Evolutionary conservation across 257 asterid species (phyloP).

Genomic region (Petunia secreta): DNA sequence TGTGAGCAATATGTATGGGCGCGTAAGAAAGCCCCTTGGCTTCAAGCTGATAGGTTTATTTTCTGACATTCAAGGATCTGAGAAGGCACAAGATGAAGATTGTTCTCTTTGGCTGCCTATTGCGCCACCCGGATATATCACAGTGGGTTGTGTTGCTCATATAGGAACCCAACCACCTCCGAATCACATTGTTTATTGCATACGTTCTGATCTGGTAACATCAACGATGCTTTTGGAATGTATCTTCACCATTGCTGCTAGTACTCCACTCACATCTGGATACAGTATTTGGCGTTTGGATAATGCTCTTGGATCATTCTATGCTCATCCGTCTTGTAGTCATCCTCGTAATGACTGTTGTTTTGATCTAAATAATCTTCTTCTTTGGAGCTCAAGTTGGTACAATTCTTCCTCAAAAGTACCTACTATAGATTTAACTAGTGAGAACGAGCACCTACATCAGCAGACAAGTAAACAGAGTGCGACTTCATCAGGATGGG

Average conservation of each 20-base stretch:
- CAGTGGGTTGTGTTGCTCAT: conserved; percentile 91
- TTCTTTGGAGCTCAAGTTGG: conserved; percentile 71
- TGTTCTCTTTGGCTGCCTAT: conserved; percentile 96
- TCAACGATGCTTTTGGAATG: conserved; percentile 77
- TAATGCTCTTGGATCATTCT: conserved; percentile 86
- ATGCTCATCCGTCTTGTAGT: conserved; percentile 67
- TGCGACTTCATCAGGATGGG: conserved; percentile 89
- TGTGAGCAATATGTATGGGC: conserved; percentile 84
- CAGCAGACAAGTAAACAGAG: conserved; percentile 51
- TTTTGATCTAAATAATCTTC: conserved; percentile 88
- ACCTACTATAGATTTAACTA: conserved; percentile 49
- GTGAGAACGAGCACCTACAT: conserved; percentile 43
- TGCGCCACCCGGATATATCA: conserved; percentile 94
- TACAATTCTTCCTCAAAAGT: conserved; percentile 60
- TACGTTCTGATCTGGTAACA: conserved; percentile 92
- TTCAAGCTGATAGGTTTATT: conserved; percentile 73
- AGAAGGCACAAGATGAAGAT: conserved; percentile 49
- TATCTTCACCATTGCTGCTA: conserved; percentile 52
- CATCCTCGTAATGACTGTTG: conserved; percentile 62
- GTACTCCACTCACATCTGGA: conserved; percentile 66
- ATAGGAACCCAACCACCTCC: conserved; percentile 87
- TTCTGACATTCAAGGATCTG: conserved; percentile 60
- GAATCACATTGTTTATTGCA: conserved; percentile 83
- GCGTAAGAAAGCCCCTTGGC: conserved; percentile 89
- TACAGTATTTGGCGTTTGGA: conserved; percentile 95